phyloP scores from a whole-genome alignment of 2,329 filamentous ascomycete genomes.

The Scedosporium dehoogii region DNA sequence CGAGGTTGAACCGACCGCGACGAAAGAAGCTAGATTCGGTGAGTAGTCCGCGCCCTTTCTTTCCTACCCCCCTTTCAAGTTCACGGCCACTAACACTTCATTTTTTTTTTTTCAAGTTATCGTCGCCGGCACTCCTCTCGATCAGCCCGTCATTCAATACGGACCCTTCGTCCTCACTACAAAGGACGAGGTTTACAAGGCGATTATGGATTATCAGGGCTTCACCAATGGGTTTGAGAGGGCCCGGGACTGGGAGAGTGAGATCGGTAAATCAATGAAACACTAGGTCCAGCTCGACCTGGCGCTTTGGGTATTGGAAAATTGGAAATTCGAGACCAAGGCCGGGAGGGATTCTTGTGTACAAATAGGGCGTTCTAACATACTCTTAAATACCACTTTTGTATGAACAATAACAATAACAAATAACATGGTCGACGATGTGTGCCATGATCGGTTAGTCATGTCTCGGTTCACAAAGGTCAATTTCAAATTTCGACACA shows the following conservation, averaged over 20 bases:
- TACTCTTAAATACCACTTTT: too few relatives aligned
- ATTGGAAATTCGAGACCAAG: neutral
- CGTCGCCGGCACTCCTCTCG: constrained; percentile 68
- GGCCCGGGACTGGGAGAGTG: constrained; percentile 68
- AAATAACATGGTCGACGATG: too few relatives aligned
- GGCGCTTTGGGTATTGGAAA: neutral
- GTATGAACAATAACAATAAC: too few relatives aligned
- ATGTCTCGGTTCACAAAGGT: too few relatives aligned
- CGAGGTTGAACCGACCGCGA: constrained; percentile 56
- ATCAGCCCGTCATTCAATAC: constrained; percentile 75
- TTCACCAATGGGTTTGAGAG: constrained; percentile 71
- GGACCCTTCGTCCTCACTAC: constrained; percentile 73
- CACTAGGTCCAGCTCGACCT: constrained; percentile 14
- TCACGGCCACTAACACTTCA: constrained; percentile 4
- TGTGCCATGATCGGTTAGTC: too few relatives aligned
- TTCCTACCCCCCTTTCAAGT: neutral
- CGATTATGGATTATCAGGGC: constrained; percentile 65
- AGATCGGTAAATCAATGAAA: constrained; percentile 73
- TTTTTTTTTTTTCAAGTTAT: constrained; percentile 41
- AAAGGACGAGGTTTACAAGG: constrained; percentile 64
- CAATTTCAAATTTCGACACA: too few relatives aligned
- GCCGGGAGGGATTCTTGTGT: neutral
- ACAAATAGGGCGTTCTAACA: too few relatives aligned
- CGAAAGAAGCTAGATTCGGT: constrained; percentile 43
- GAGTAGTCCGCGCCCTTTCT: constrained; percentile 8